Evolutionary conservation across 345 rosid genomes (phyloP), one percentile per base, ranked within the genome.

Genomic region (Hypericum androsaemum): DNA sequence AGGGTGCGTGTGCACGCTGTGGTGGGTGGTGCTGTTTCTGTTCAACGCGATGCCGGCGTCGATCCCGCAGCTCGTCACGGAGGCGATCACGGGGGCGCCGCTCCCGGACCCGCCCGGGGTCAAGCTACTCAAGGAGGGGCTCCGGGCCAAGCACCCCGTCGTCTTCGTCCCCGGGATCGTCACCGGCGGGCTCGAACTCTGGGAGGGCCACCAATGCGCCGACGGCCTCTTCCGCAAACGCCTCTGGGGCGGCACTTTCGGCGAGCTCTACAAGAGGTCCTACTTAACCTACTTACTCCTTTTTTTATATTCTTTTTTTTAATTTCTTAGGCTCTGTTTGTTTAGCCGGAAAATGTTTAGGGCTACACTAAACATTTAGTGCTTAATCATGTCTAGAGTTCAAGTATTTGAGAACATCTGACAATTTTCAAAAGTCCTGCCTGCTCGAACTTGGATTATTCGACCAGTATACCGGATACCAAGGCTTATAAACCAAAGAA

Each of bases 31-130:
- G 46, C 67, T 90, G 67, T 90, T 90, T 42, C 76, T 81, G 0
- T 90, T 79, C 82, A 90, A 84, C 59, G 84, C 85, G 58, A 72
- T 84, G 88, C 98, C 98, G 3, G 79, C 95, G 14, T 84, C 94
- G 54, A 55, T 90, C 11, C 96, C 94, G 39, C 85, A 81, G 64
- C 82, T 73, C 64, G 88, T 87, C 35, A 84, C 96, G 12, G 96
- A 90, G 77, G 96, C 87, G 7, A 90, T 90, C 59, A 87, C 92
- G 35, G 98, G 98, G 53, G 32, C 32, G 32, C 96, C 96, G 41
- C 56, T 74, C 43, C 96, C 96, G 0, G 98, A 90, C 61, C 94
- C 95, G 0, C 96, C 98, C 0, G 96, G 96, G 7, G 84, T 83
- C 17, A 87, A 88, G 70, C 60, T 90, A 57, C 71, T 56, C 74